phyloP scores from a whole-genome alignment of 1,139 yeast species.

The Kodamaea anthophila region DNA sequence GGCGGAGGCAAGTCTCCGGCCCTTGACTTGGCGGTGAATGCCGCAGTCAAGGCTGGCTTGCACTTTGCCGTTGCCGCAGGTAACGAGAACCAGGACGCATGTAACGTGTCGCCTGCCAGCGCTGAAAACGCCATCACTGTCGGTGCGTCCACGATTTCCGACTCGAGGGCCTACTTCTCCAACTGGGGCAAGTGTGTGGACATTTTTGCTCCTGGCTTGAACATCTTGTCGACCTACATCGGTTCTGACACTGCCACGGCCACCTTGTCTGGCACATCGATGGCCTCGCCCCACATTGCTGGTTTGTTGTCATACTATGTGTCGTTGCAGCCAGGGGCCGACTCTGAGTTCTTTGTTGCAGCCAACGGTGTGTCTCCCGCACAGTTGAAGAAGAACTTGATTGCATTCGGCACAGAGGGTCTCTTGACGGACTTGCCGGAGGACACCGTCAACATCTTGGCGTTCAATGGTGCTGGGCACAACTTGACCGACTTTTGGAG shows the following conservation, averaged over 20 bases:
- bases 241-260: constrained; percentile 83
- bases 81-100: constrained; percentile 80
- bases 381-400: constrained; percentile 82
- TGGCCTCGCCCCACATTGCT: constrained; percentile 97
- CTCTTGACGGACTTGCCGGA: constrained; percentile 65
- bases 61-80: constrained; percentile 90
- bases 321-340: constrained; percentile 83
- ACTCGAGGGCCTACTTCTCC: constrained; percentile 72
- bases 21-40: constrained; percentile 75
- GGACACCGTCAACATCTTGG: constrained; percentile 83
- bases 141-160: constrained; percentile 75
- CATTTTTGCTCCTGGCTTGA: constrained; percentile 80
- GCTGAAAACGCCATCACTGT: constrained; percentile 74
- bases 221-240: constrained; percentile 77
- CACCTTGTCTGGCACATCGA: constrained; percentile 92
- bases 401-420: constrained; percentile 71
- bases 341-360: constrained; percentile 61
- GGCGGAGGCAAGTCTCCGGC: constrained; percentile 86
- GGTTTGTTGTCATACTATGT: constrained; percentile 86
- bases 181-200: constrained; percentile 84
- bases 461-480: constrained; percentile 90
- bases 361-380: constrained; percentile 67
- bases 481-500: constrained; percentile 72
- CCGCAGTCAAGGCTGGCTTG: constrained; percentile 74
- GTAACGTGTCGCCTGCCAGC: constrained; percentile 77